phyloP scores from a whole-genome alignment of 2,329 filamentous ascomycete species.

The Leptographium procerum region DNA sequence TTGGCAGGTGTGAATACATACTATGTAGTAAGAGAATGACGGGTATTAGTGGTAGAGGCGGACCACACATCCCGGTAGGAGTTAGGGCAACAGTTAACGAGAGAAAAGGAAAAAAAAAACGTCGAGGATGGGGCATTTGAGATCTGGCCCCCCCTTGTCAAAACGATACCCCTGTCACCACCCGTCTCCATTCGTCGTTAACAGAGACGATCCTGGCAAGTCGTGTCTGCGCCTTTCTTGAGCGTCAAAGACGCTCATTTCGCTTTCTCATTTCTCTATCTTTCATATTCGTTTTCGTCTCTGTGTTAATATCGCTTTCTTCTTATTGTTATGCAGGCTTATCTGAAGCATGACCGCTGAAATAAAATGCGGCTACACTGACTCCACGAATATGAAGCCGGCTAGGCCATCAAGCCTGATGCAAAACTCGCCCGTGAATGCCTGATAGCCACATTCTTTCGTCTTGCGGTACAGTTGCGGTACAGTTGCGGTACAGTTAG shows the following conservation, averaged over 20 bases:
- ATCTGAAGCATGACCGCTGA: neutral
- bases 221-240: neutral
- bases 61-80: neutral
- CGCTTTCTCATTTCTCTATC: neutral
- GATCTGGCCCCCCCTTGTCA: constrained; percentile 2
- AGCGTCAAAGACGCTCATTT: neutral
- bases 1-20: neutral
- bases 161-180: constrained; percentile 4
- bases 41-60: neutral
- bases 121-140: neutral
- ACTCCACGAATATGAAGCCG: neutral
- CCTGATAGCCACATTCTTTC: no score
- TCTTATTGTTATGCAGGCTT: neutral
- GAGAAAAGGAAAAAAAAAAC: neutral
- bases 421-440: no score
- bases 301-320: neutral
- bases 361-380: neutral
- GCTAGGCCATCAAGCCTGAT: neutral
- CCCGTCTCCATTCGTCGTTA: constrained; percentile 1
- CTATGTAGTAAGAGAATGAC: neutral
- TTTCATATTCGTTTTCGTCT: neutral
- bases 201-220: neutral
- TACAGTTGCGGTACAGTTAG: neutral
- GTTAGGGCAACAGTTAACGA: neutral
- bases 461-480: no score